Evolutionary conservation across 2,329 filamentous ascomycete genomes (phyloP), one percentile per base, ranked within the genome.

Genomic region (Pseudopithomyces chartarum): DNA sequence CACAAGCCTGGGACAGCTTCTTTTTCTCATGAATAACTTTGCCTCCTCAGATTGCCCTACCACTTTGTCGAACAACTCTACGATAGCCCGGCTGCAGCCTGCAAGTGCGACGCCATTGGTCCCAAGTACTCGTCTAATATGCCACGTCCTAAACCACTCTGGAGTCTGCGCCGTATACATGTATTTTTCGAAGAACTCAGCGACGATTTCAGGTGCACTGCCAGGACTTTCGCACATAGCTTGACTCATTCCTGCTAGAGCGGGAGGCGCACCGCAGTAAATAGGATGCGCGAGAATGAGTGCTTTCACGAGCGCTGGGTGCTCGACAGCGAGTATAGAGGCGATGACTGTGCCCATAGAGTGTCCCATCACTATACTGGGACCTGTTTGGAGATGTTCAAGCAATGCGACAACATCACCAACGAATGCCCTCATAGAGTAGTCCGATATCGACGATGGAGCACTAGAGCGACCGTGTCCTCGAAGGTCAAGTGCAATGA

Each of bases 401-500:
- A 63, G 48, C 15, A 67, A 40, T 0, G 60, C 61, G n/a, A 57
- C 22, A 2, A 51, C 58, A 36, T 67, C 65, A 33, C 38, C 45
- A 5, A 56, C 62, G 19, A 62, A 42, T 10, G 20, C 47, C 8
- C 43, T 22, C 22, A 57, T 48, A 13, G 36, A 32, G 55, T 67
- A 67, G 10, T 38, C 42, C 5, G 43, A 43, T 23, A 34, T 15
- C 1, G 38, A 42, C 4, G 54, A 11, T 1, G 62, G 59, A 6
- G 50, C 33, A 36, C 51, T 59, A 20, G 65, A 67, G 5, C 57
- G 51, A 6, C 65, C 63, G 45, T 68, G 65, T 6, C 62, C 64
- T 23, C 64, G 65, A 6, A 57, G 62, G 47, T 66, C 65, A 15
- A 66, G 50, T 2, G 59, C 59, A 19, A 67, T 62, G 15, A 63